Base-by-base conservation (phyloP, 768 basidiomycete genomes). In the Porphyrellus cyaneotinctus region DNA sequence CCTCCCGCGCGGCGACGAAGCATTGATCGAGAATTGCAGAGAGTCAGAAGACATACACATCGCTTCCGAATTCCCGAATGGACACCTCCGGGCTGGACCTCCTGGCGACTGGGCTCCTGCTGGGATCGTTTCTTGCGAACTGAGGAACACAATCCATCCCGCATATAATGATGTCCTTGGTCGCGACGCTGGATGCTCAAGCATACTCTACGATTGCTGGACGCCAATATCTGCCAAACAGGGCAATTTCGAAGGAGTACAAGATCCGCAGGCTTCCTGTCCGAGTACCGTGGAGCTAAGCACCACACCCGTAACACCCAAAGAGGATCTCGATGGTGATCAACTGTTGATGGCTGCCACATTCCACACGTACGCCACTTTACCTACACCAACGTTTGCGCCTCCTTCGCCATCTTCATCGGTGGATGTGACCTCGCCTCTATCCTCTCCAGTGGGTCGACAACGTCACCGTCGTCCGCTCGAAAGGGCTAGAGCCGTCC, bases 401-500 rank as follows among this genome's bases (percentile, higher is more conserved):
- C 58, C 62, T 38, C 70, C 65, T 52, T 67, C 67, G 23, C 58
- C 69, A 36, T 69, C 64, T 15, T 48, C 69, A 17, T 67, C 63
- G 42, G 42, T 55, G 39, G 67, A 67, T 20, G 47, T 65, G 18
- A 61, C 59, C 26, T 59, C 56, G 11, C 58, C 53, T n/a, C 54
- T 38, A 38, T 63, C 54, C 13, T 60, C 67, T 36, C 57, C 61
- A n/a, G 52, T 51, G 37, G 28, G 52, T 38, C 56, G 43, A 47
- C 57, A 57, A 52, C 62, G 61, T 32, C 53, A 65, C 51, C 69
- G 67, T 24, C 67, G 65, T 22, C 67, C 65, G 15, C 65, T 70
- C 13, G 67, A 68, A 53, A 64, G 69, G 28, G 60, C 67, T 0
- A 56, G 67, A 52, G 67, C 67, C n/a, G 67, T 68, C 38, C 67